Evolutionary conservation across 148 eudicot species (phyloP), one percentile per base, ranked within the genome.

Genomic region (Vaccinium vitisidaea): DNA sequence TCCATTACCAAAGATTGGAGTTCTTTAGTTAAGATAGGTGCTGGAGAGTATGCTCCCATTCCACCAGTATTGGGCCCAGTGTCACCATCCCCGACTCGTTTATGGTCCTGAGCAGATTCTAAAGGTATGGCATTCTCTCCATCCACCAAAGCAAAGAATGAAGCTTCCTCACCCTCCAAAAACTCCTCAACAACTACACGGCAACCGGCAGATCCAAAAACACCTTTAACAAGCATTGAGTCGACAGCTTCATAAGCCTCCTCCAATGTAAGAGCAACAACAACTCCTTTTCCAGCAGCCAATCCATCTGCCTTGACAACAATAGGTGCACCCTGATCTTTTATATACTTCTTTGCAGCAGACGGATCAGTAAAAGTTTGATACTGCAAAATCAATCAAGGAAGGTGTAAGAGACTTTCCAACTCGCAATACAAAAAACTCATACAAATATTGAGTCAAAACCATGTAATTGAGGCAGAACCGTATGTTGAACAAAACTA

Each of bases 31-130:
- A 96, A 81, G 80, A 96, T 87, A 50, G 98, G 99, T 9, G 99
- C 99, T 1, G 98, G 99, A 80, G 97, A 96, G 86, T 96, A 96
- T 7, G 99, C 99, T 56, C 99, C 99, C 99, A 96, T 96, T 79
- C 99, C 99, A 78, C 99, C 97, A 7, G 99, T 96, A 86, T 94
- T 96, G 39, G 97, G 99, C 50, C 99, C 99, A 6, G 90, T 91
- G 83, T 96, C 99, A 84, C 95, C 95, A 85, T 94, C 98, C 16
- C 98, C 97, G 21, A 96, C 98, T 53, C 99, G 91, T 88, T 96
- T 96, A 89, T 96, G 99, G 88, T 96, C 99, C 83, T 96, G 98
- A 83, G 99, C 97, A 79, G 98, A 96, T 87, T 96, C 99, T 77
- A 96, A 71, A 77, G 99, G 95, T 75, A 96, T 79, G 9, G 98